Conservation (phyloP, 805 yeast species). For the Metschnikowia hibisci region DNA sequence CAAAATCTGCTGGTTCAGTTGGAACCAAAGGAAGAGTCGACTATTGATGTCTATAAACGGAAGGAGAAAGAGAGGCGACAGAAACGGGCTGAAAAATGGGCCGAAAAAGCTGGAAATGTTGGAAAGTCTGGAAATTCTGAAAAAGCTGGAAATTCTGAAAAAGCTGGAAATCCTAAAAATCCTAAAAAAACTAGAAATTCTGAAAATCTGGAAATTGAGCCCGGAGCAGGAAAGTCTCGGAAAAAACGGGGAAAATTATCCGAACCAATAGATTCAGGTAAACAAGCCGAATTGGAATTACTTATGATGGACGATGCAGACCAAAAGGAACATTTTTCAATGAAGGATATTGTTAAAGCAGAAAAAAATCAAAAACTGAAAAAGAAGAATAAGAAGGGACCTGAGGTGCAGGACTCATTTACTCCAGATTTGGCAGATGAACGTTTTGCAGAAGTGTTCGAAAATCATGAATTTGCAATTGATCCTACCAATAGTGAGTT, state of each 20-base stretch:
- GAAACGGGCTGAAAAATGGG: conserved; percentile 72
- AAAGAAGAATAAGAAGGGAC: conserved; percentile 49
- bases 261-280: conserved; percentile 18
- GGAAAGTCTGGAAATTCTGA: too few relatives aligned
- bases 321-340: conserved; percentile 58
- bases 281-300: conserved; percentile 67
- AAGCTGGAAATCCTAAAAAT: too few relatives aligned
- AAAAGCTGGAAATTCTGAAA: too few relatives aligned
- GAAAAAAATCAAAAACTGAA: conserved; percentile 59
- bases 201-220: conserved; percentile 4
- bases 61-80: conserved; percentile 92
- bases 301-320: conserved; percentile 60
- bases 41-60: conserved; percentile 75
- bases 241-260: conserved; percentile 19
- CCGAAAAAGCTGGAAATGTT: conserved; percentile 36
- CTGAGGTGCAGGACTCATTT: conserved; percentile 46
- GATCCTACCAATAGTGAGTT: conserved; percentile 92
- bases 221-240: conserved; percentile 22
- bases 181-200: too few relatives aligned
- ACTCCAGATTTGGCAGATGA: conserved; percentile 74
- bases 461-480: conserved; percentile 86
- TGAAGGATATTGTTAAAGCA: conserved; percentile 72
- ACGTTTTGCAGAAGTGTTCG: conserved; percentile 79
- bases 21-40: conserved; percentile 52
- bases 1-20: conserved; percentile 23